These are phyloP conservation scores for Cicer pinnatifidum DNA, from an alignment of 306 rosid species.

Conservation along the genomic window DNA sequence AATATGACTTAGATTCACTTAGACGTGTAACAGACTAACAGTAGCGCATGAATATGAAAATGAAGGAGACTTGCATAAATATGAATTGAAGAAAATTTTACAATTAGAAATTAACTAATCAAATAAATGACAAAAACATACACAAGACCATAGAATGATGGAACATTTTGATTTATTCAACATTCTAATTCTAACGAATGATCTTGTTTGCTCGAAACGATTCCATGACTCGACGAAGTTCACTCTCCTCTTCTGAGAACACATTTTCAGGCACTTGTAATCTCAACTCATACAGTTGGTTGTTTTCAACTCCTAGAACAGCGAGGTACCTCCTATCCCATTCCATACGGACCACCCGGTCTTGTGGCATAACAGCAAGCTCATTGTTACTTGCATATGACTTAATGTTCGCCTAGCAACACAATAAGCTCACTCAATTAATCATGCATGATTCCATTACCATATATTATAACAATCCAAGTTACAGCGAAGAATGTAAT, in stretches of 20 bases:
- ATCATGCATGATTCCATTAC: neutral
- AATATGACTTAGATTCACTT: no score
- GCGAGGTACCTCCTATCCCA: conserved; percentile 91
- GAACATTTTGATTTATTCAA: neutral
- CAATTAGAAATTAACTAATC: neutral
- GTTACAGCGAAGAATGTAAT: neutral
- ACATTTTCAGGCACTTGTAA: conserved; percentile 88
- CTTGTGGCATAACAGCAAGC: conserved; percentile 95
- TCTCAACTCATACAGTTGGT: conserved; percentile 83
- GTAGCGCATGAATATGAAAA: neutral
- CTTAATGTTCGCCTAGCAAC: conserved; percentile 82
- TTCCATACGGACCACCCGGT: conserved; percentile 79
- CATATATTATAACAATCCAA: no score
- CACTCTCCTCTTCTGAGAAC: conserved; percentile 73
- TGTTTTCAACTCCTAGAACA: conserved; percentile 96
- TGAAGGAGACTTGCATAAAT: neutral
- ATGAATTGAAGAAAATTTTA: conserved; percentile 6
- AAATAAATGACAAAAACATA: neutral
- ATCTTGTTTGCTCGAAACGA: conserved; percentile 89
- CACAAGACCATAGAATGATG: neutral
- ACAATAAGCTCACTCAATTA: conserved; percentile 13
- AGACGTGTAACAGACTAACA: no score
- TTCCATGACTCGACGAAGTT: conserved; percentile 82
- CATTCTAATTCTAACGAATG: conserved; percentile 40
- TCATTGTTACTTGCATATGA: conserved; percentile 92